Conservation (phyloP, 306 rosid species). For the Corylus americana region DNA sequence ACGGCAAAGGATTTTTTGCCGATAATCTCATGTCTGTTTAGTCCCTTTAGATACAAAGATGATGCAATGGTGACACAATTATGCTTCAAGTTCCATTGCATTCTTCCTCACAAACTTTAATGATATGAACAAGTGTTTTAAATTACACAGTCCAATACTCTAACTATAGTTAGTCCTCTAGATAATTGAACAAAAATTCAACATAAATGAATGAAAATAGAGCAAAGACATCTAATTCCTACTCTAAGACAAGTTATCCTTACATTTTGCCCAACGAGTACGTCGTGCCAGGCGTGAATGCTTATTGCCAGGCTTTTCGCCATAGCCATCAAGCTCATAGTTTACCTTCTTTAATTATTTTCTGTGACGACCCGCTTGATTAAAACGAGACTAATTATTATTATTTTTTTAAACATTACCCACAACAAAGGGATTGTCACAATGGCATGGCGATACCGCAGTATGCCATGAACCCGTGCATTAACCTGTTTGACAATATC, state of each 20-base stretch:
- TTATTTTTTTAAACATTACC: too few species aligned
- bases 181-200: background rate
- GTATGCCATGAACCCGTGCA: too few species aligned
- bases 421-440: too few species aligned
- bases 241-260: conserved; percentile 36
- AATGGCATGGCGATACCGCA: too few species aligned
- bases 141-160: conserved; percentile 4
- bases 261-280: conserved; percentile 16
- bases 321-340: conserved; percentile 10
- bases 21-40: too few species aligned
- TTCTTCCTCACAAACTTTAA: background rate
- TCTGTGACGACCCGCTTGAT: too few species aligned
- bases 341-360: conserved; percentile 8
- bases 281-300: conserved; percentile 11
- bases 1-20: too few species aligned
- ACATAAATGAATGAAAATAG: background rate
- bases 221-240: conserved; percentile 19
- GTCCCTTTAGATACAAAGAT: too few species aligned
- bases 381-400: too few species aligned
- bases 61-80: background rate
- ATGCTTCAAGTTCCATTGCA: background rate
- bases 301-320: conserved; percentile 9
- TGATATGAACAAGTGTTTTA: conserved; percentile 16
- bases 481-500: too few species aligned
- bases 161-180: conserved; percentile 18